Base-by-base conservation (phyloP, 2,329 filamentous ascomycete genomes). In the Fusarium sp. region DNA sequence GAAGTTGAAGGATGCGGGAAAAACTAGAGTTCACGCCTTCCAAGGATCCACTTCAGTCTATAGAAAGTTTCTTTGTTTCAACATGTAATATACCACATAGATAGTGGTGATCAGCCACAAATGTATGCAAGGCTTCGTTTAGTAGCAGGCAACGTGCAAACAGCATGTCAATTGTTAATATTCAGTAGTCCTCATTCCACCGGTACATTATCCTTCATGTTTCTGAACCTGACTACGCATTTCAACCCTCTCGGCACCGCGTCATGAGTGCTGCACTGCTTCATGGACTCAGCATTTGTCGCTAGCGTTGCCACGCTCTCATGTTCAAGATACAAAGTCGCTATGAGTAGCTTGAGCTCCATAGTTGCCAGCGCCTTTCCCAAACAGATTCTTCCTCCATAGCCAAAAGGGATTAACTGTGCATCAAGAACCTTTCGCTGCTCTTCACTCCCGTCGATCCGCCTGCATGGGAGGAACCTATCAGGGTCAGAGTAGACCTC, bases 1-100 rank as follows among this genome's bases (percentile, higher is more conserved):
- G 6, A 38, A 9, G 14, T 14, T 52, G 7, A 52, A 12, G 7
- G 23, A 27, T n/a, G 14, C 4, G 18, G 3, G 19, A 27, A 27
- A 27, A 2, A 3, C 7, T 14, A 4, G 6, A 3, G 16, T 4
- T 37, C 10, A 14, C 3, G 10, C 6, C 18, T 16, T 25, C 14
- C 2, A 6, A 37, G 11, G 8, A 25, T 5, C 14, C 21, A 37
- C 37, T 10, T 7, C 11, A 9, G 18, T 21, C 12, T 21, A 37
- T 21, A 0, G 4, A 18, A 6, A 4, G 25, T 38, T 38, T 19
- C 19, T 25, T 38, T 27, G 9, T 25, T 18, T 5, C 16, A 10
- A 10, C 2, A 14, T 10, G 14, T 11, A 9, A 23, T 31, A 0
- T 3, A 23, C 18, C 10, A 10, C 3, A 14, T 12, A 18, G 15